Base-by-base conservation (phyloP, 257 asterid genomes). In the Solanum clarkiae region DNA sequence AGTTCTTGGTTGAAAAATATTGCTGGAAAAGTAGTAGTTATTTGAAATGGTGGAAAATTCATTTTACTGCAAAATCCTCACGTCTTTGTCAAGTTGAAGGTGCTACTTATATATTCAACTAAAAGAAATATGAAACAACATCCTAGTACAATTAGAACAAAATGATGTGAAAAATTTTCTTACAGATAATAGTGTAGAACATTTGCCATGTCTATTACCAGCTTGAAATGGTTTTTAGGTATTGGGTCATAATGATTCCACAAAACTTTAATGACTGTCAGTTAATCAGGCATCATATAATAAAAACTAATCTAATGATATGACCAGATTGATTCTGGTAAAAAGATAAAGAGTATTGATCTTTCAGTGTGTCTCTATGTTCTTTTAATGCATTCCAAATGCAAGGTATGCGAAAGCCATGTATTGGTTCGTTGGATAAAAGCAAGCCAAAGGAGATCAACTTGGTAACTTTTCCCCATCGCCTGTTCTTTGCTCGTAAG, bases 401-500 rank as follows among this genome's bases (percentile, higher is more conserved):
- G 70, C 97, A 93, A 88, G 98, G 98, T 74, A 96, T 96, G 99
- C 91, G 7, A 85, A 90, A 77, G 84, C 87, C 88, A 80, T 95
- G 93, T 86, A 88, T 85, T 83, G 99, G 99, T 86, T 94, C 97
- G 24, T 80, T 85, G 88, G 98, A 96, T 90, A 94, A 89, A 89
- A 92, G 87, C 86, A 90, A 47, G 87, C 98, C 98, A 68, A 90
- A 91, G 90, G 94, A 90, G 68, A 87, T 87, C 63, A 75, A 81
- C 15, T 95, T 97, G 99, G 93, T 89, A 88, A 88, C 90, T 63
- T 89, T 92, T 85, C 97, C 97, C 80, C 95, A 93, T 86, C 97
- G 98, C 36, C 85, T 96, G 80, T 95, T 94, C 92, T 96, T 95
- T 84, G 99, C 88, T 88, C 94, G 92, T 71, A 98, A 94, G 9